These are phyloP conservation scores for Prunus yedoensis DNA, from an alignment of 331 rosid species.

Conservation along the genomic window DNA sequence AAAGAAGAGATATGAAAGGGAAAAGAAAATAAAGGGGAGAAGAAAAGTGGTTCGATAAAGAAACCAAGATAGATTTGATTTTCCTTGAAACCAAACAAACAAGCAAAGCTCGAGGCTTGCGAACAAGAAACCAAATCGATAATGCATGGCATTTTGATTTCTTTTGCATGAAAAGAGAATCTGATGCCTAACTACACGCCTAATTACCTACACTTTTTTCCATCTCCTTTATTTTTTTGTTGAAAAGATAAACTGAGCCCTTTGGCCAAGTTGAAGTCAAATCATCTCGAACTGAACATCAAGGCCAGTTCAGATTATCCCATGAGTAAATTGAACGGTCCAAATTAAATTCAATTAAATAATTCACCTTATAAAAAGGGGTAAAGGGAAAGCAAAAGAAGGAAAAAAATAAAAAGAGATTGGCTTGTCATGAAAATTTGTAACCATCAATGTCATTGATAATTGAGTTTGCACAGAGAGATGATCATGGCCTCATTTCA, in stretches of 20 bases:
- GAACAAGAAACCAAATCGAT: slow-evolving; percentile 42
- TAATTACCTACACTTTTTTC: slow-evolving; percentile 31
- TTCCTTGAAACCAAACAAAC: slow-evolving; percentile 35
- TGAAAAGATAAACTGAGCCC: slow-evolving; percentile 10
- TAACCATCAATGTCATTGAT: neutral
- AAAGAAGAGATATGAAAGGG: neutral
- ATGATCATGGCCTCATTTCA: neutral
- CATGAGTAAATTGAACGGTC: slow-evolving; percentile 35
- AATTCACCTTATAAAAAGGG: slow-evolving; percentile 28
- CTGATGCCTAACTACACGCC: slow-evolving; percentile 42
- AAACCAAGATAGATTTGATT: slow-evolving; percentile 58
- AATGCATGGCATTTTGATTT: slow-evolving; percentile 12
- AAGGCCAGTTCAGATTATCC: slow-evolving; percentile 29
- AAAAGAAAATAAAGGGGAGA: slow-evolving; percentile 7
- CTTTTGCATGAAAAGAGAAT: slow-evolving; percentile 50
- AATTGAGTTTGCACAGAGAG: neutral
- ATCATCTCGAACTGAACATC: slow-evolving; percentile 39
- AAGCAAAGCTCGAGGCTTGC: slow-evolving; percentile 34
- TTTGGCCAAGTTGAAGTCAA: slow-evolving; percentile 30
- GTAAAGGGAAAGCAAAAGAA: neutral
- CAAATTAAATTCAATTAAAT: slow-evolving; percentile 24
- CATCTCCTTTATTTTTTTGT: slow-evolving; percentile 19
- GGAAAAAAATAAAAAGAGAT: neutral
- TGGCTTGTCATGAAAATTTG: neutral
- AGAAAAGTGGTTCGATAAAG: slow-evolving; percentile 38